A percentile compares a stretch with the other conserved stretches of the same genome.
Conservation (phyloP, 2,329 filamentous ascomycete species). For the Colletotrichum paranaense region DNA sequence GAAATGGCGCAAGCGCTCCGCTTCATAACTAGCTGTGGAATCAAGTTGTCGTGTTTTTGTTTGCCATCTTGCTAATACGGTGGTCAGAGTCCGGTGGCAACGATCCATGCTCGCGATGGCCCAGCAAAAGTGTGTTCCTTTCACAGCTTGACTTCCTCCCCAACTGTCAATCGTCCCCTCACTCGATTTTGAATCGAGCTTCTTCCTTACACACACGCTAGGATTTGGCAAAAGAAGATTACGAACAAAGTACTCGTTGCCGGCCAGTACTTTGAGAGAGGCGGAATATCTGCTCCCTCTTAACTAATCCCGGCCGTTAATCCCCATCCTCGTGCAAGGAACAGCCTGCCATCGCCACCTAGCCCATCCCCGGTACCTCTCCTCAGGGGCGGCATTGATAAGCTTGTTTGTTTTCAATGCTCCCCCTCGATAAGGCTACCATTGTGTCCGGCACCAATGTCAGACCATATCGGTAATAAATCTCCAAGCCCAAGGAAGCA, state of each 20-base stretch:
- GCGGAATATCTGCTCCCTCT: neutral
- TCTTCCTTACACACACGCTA: neutral
- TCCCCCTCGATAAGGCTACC: too few relatives aligned
- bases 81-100: too few relatives aligned
- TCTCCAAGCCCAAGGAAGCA: neutral
- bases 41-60: neutral
- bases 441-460: neutral
- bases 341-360: constrained; percentile 1
- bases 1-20: neutral
- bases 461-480: neutral
- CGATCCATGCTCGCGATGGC: too few relatives aligned
- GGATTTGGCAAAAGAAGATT: neutral
- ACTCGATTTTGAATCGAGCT: neutral
- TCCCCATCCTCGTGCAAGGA: neutral
- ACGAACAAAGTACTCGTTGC: neutral
- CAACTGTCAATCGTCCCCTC: neutral
- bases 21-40: neutral
- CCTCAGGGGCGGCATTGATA: neutral
- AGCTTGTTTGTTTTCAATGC: neutral
- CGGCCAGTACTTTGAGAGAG: neutral
- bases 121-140: too few relatives aligned
- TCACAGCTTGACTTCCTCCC: too few relatives aligned
- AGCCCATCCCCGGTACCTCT: neutral
- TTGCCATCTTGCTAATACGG: neutral
- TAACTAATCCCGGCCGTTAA: neutral